Base-by-base conservation (phyloP, 345 rosid species). In the Pseudoturritis turrita region DNA sequence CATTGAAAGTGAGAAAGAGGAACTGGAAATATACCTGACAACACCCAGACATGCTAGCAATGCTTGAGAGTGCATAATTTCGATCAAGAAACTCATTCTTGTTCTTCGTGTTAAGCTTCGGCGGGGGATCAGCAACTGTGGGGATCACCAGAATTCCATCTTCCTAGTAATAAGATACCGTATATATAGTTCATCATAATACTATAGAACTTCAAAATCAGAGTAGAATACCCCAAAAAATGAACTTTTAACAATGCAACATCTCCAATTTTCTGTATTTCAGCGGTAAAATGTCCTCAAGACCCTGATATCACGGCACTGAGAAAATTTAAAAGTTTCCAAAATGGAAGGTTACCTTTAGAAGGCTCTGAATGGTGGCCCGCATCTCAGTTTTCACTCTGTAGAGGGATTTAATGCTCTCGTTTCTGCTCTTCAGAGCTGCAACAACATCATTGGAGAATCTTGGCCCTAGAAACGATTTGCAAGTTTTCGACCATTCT, bases 41-140 rank as follows among this genome's bases (percentile, higher is more conserved):
- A 74, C 97, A 88, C 3, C 97, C 97, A 47, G 98, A 91, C 91
- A 91, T 79, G 85, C 95, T 94, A 26, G 97, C 86, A 55, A 94
- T 82, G 81, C 92, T 82, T 33, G 86, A 79, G 68, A 88, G 79
- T 21, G 84, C 77, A 43, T 72, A 82, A 33, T 84, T 83, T 72
- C 92, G 78, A 72, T 86, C 83, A 57, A 81, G 79, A 79, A 85
- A 84, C 81, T 86, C 97, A 47, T 79, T 72, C 77, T 86, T 89
- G 19, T 68, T 70, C 85, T 82, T 89, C 65, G 85, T 54, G 52
- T 87, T 86, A 69, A 85, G 85, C 72, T 85, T 83, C 2, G 75
- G 76, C 4, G 97, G 92, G 50, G 84, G 82, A 83, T 88, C 94
- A 49, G 87, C 88, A 53, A 83, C 77, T 35, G 97, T 88, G 17